Conservation (phyloP, 495 filamentous ascomycete genomes). For the Aspergillus heteromorphus region DNA sequence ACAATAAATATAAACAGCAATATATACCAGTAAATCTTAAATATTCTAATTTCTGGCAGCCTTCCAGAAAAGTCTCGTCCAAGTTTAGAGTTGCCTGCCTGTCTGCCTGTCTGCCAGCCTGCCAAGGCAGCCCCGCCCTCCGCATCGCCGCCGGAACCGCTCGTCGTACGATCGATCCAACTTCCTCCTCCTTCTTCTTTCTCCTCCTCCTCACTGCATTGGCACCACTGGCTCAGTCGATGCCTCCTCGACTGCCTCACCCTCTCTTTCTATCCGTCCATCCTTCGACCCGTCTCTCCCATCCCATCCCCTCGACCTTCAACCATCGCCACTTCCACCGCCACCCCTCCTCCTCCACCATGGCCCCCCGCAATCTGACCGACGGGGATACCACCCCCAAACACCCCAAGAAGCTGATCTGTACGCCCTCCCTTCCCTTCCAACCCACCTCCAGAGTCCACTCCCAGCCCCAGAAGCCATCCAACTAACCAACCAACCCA, state of each 20-base stretch:
- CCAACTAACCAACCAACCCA: conserved; percentile 21
- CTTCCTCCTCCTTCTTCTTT: too few relatives aligned
- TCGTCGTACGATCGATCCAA: background rate
- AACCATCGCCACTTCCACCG: background rate
- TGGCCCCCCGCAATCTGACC: background rate
- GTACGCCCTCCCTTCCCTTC: conserved; percentile 27
- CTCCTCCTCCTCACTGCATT: background rate
- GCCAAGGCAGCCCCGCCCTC: background rate
- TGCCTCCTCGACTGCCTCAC: conserved; percentile 3
- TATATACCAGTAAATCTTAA: too few relatives aligned
- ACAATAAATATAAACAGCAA: too few relatives aligned
- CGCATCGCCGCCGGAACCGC: background rate
- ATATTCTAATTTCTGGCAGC: too few relatives aligned
- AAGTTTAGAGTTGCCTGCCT: too few relatives aligned
- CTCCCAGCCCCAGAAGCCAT: background rate
- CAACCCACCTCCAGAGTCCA: too few relatives aligned
- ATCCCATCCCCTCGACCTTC: background rate
- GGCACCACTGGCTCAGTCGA: background rate
- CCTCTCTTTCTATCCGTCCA: background rate
- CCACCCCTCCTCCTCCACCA: background rate
- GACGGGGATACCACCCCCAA: conserved; percentile 3
- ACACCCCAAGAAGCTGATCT: conserved; percentile 44
- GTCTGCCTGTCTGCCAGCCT: too few relatives aligned
- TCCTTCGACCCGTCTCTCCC: background rate
- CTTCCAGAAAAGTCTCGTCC: too few relatives aligned